Evolutionary conservation across 2,329 filamentous ascomycete species (phyloP).

Genomic region (Trichophyton rubrum): DNA sequence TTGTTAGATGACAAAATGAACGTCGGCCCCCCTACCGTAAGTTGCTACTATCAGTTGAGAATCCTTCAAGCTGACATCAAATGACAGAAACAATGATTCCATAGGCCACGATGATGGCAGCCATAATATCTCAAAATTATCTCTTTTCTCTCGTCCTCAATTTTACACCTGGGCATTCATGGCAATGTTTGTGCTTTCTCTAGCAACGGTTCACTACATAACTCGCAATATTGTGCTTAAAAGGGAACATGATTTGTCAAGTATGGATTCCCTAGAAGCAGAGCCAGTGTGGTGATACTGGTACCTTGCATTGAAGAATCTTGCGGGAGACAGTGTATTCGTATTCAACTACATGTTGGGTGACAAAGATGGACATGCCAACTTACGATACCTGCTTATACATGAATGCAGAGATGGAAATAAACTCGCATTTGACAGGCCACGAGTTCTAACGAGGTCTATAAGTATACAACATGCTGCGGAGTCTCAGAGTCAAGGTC

Average conservation of each 20-base stretch:
- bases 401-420: not conserved
- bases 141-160: not conserved
- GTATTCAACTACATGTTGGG: not conserved
- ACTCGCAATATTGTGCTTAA: slow-evolving; percentile 8
- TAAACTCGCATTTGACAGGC: not conserved
- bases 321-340: not conserved
- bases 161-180: not conserved
- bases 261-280: not conserved
- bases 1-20: no score
- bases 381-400: not conserved
- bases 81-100: not conserved
- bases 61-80: not conserved
- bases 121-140: not conserved
- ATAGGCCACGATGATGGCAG: not conserved
- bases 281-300: not conserved
- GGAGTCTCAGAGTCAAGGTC: not conserved
- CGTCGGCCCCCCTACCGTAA: not conserved
- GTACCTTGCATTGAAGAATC: not conserved
- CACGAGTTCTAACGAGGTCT: not conserved
- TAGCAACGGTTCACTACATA: not conserved
- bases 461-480: not conserved
- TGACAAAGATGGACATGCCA: not conserved
- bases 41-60: not conserved
- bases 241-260: slow-evolving; percentile 8
- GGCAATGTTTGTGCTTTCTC: not conserved